Base-by-base conservation (phyloP, 1,139 yeast species). In the Spencermartinsiella ligniputridi region DNA sequence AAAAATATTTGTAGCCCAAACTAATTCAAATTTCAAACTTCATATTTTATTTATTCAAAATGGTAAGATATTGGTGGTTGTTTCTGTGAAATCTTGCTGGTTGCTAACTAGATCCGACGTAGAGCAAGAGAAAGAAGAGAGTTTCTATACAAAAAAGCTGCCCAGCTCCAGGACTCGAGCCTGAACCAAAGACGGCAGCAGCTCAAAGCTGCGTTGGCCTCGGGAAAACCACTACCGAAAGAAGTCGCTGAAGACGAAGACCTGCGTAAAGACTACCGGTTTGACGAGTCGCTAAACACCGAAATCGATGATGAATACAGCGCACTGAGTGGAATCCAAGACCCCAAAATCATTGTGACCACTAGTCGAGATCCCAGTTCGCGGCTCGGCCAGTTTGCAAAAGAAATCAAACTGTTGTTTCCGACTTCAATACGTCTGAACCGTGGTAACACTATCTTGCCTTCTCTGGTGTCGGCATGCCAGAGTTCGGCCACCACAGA, bases 41-140 rank as follows among this genome's bases (percentile, higher is more conserved):
- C n/a, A n/a, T n/a, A n/a, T n/a, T n/a, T n/a, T 22, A 22, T 22
- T 22, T 22, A 22, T 22, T 22, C 6, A 22, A 22, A 22, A 22
- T 22, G 25, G 25, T 22, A 22, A 6, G 25, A 6, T 22, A 22
- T 22, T n/a, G n/a, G n/a, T n/a, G n/a, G n/a, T n/a, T n/a, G n/a
- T n/a, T n/a, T n/a, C n/a, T n/a, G n/a, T n/a, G n/a, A n/a, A n/a
- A n/a, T n/a, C n/a, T n/a, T n/a, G n/a, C n/a, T n/a, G n/a, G n/a
- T n/a, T n/a, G n/a, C 32, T n/a, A 40, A 18, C n/a, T 50, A 54
- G 96, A 72, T 88, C 50, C 78, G 98, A 68, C 81, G 86, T 71
- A 95, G 89, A 62, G 96, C 97, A 16, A 81, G 97, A 70, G 97
- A 90, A 65, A 78, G 97, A 71, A 79, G 95, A 67, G 97, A 92